These are phyloP conservation scores for Phialophora expanda DNA, from an alignment of 2,329 filamentous ascomycete genomes.

Conservation along the genomic window DNA sequence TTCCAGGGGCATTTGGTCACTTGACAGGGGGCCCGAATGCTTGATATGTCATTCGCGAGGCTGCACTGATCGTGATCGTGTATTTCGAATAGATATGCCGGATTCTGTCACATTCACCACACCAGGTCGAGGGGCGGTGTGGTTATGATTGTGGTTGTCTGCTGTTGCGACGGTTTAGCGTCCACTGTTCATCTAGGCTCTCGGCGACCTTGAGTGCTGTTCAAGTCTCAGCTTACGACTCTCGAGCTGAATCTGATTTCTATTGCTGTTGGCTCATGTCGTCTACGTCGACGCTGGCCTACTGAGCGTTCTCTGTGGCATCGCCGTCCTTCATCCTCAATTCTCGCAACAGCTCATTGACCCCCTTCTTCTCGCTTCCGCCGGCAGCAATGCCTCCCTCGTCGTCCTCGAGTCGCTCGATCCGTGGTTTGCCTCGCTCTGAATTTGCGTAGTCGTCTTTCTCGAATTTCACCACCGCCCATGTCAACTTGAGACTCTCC, in stretches of 20 bases:
- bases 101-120: too few species aligned
- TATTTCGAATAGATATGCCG: too few species aligned
- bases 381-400: constrained; percentile 1
- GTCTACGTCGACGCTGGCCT: not conserved
- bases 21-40: too few species aligned
- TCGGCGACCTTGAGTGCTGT: too few species aligned
- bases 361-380: constrained; percentile 16
- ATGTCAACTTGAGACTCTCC: constrained; percentile 25
- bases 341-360: constrained; percentile 35
- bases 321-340: constrained; percentile 26
- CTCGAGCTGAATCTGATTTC: not conserved
- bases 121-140: not conserved
- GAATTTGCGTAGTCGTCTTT: constrained; percentile 18
- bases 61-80: too few species aligned
- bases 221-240: not conserved
- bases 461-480: constrained; percentile 37
- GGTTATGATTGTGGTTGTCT: not conserved
- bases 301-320: constrained; percentile 6
- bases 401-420: constrained; percentile 17
- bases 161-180: not conserved
- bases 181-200: not conserved
- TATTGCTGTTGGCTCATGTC: not conserved
- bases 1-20: too few species aligned
- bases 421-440: constrained; percentile 8
- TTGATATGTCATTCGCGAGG: too few species aligned